A percentile compares a stretch with the other conserved stretches of the same genome.
phyloP scores from a whole-genome alignment of 306 rosid genomes.

The Sicyos baderoa region DNA sequence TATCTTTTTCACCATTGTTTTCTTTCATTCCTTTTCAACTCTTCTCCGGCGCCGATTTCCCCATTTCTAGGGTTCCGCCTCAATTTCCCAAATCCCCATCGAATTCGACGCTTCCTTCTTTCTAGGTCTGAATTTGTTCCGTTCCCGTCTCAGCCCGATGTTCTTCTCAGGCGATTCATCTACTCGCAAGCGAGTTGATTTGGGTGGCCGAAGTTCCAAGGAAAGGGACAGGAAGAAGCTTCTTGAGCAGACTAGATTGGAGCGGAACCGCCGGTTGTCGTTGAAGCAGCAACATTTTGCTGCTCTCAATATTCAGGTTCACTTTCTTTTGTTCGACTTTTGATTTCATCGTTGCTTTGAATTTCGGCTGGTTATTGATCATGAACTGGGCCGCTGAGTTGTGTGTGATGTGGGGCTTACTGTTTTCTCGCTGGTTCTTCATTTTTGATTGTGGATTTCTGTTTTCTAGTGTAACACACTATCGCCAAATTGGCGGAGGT shows the following conservation, averaged over 20 bases:
- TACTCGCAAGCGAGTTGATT: slow-evolving; percentile 85
- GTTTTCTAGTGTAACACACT: too few species aligned
- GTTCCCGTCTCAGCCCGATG: slow-evolving; percentile 32
- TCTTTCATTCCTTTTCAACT: not conserved
- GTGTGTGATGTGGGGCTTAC: not conserved
- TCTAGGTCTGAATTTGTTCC: slow-evolving; percentile 22
- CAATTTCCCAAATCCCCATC: not conserved
- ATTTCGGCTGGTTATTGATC: not conserved
- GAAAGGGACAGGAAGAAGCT: slow-evolving; percentile 86
- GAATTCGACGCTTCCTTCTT: not conserved
- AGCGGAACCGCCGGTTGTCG: slow-evolving; percentile 63
- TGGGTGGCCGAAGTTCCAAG: slow-evolving; percentile 87
- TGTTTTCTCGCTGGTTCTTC: not conserved
- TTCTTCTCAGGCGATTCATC: slow-evolving; percentile 93
- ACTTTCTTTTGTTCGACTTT: not conserved
- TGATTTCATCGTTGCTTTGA: not conserved
- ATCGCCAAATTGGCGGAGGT: not conserved
- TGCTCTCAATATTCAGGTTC: slow-evolving; percentile 67
- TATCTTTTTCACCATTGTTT: too few species aligned
- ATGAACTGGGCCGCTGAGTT: not conserved
- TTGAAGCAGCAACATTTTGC: slow-evolving; percentile 65
- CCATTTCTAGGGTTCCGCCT: slow-evolving; percentile 1
- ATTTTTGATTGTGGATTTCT: not conserved
- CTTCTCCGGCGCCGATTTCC: not conserved
- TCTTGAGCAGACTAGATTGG: slow-evolving; percentile 78